Conservation (phyloP, 805 yeast species). For the Dipodascus albidus region DNA sequence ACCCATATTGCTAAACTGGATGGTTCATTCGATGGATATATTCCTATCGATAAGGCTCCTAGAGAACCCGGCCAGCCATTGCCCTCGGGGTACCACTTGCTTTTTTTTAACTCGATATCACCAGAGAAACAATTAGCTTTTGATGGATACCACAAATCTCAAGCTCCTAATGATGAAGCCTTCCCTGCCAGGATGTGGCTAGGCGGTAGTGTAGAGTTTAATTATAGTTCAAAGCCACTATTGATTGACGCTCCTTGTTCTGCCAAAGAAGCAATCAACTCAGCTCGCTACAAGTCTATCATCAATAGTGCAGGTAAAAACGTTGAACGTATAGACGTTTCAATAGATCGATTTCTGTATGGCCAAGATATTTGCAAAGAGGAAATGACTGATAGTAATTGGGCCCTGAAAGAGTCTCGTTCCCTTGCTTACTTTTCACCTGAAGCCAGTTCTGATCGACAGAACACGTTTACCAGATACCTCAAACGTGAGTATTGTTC, state of each 20-base stretch:
- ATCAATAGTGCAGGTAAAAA: slow-evolving; percentile 4
- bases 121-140: slow-evolving; percentile 36
- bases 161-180: slow-evolving; percentile 40
- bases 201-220: slow-evolving; percentile 47
- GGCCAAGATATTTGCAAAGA: slow-evolving; percentile 15
- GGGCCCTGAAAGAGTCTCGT: slow-evolving; percentile 40
- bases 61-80: slow-evolving; percentile 12
- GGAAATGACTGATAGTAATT: slow-evolving; percentile 7
- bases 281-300: slow-evolving; percentile 10
- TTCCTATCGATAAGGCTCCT: neutral
- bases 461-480: slow-evolving; percentile 11
- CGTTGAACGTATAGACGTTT: slow-evolving; percentile 35
- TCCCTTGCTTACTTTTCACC: slow-evolving; percentile 47
- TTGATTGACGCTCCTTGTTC: slow-evolving; percentile 28
- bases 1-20: neutral
- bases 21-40: slow-evolving; percentile 1
- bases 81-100: slow-evolving; percentile 48
- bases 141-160: slow-evolving; percentile 78
- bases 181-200: slow-evolving; percentile 65
- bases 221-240: slow-evolving; percentile 22
- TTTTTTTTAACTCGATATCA: slow-evolving; percentile 53
- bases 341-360: slow-evolving; percentile 39
- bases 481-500: slow-evolving; percentile 13
- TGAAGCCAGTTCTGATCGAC: slow-evolving; percentile 15
- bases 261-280: slow-evolving; percentile 43